A percentile compares a stretch with the other conserved stretches of the same genome.
These are phyloP conservation scores for Podaxis sp. DNA, from an alignment of 768 basidiomycete genomes.

Conservation along the genomic window DNA sequence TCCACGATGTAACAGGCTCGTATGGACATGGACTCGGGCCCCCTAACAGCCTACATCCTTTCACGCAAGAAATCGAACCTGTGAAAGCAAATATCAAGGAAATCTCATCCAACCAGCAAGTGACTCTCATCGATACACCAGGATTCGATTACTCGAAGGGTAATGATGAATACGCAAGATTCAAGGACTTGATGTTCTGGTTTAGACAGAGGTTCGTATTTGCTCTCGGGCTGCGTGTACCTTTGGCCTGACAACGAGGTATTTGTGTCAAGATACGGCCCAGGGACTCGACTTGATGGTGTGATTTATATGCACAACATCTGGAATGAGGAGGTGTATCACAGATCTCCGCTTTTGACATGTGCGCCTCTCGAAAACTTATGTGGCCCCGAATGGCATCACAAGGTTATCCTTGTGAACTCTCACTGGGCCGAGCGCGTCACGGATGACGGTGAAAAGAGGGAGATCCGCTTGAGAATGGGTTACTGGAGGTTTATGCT, in stretches of 20 bases:
- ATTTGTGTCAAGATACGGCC: background rate
- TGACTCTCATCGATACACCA: background rate
- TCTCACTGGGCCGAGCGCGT: slow-evolving; percentile 1
- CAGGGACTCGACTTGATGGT: background rate
- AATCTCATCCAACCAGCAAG: background rate
- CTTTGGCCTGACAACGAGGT: background rate
- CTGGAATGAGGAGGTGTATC: slow-evolving; percentile 8
- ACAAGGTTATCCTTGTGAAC: slow-evolving; percentile 3
- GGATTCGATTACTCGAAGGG: background rate
- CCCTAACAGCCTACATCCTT: background rate
- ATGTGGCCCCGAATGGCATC: slow-evolving; percentile 1
- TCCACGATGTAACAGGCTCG: background rate
- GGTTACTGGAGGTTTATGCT: slow-evolving; percentile 10
- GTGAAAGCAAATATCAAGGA: background rate
- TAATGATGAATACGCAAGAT: background rate
- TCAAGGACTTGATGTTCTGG: background rate
- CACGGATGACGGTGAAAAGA: background rate
- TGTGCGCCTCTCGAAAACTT: background rate
- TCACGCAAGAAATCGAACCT: background rate
- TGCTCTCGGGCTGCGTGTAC: background rate
- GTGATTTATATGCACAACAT: slow-evolving; percentile 14
- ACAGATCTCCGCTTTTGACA: background rate
- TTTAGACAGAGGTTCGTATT: background rate
- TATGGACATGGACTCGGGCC: background rate
- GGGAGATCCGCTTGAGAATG: background rate